These are phyloP conservation scores for Corinectria fuckeliana DNA, from an alignment of 2,329 filamentous ascomycete species.

Conservation along the genomic window DNA sequence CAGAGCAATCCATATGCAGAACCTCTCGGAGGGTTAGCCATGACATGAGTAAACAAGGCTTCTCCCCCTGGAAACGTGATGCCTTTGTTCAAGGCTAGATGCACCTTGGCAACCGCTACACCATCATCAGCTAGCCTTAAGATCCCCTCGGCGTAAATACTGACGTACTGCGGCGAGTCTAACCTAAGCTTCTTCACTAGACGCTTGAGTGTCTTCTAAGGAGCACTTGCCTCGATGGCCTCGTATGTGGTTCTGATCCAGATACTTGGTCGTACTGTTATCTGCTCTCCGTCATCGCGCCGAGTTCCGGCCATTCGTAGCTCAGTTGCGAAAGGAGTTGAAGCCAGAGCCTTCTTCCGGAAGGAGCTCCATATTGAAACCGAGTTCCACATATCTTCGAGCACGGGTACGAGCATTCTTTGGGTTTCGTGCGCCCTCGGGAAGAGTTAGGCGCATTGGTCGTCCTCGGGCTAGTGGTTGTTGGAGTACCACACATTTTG, in stretches of 20 bases:
- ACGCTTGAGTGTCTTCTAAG: neutral
- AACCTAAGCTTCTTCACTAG: neutral
- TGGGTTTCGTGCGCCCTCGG: neutral
- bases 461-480: neutral
- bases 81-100: neutral
- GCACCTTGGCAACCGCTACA: neutral
- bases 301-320: neutral
- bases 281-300: too few relatives aligned
- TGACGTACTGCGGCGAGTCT: neutral
- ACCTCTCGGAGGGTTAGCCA: neutral
- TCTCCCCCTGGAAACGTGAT: neutral
- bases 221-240: neutral
- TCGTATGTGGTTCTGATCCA: constrained; percentile 7
- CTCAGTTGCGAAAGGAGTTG: neutral
- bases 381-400: neutral
- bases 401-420: neutral
- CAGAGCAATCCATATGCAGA: neutral
- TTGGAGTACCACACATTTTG: constrained; percentile 9
- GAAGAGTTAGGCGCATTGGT: neutral
- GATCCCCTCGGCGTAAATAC: neutral
- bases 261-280: neutral
- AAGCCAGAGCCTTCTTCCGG: neutral
- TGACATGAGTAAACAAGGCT: neutral
- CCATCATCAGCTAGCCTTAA: neutral
- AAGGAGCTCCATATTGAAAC: neutral